phyloP scores from a whole-genome alignment of 441 rosid species.

The Raphanus hybrid region DNA sequence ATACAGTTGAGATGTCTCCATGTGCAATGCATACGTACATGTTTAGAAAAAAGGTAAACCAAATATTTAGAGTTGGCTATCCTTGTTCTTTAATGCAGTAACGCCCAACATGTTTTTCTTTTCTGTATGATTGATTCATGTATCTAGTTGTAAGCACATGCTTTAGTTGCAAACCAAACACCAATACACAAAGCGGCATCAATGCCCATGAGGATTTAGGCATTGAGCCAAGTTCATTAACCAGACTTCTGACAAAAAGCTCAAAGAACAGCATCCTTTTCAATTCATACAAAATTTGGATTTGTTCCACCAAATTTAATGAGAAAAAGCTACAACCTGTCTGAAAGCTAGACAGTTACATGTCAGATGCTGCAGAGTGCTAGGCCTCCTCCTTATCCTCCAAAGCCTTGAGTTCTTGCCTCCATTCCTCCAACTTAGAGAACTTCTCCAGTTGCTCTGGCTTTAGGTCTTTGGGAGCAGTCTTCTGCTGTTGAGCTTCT shows the following conservation, averaged over 20 bases:
- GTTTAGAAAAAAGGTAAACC: no score
- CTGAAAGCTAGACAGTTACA: slow-evolving; percentile 4
- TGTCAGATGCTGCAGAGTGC: slow-evolving; percentile 21
- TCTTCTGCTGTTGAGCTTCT: slow-evolving; percentile 86
- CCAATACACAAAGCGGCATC: neutral
- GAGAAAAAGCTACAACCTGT: slow-evolving; percentile 41
- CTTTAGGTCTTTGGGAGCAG: slow-evolving; percentile 55
- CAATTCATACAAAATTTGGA: neutral
- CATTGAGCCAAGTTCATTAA: slow-evolving; percentile 4
- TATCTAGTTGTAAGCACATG: neutral
- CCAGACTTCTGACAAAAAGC: neutral
- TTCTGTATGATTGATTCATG: no score
- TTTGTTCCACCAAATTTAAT: neutral
- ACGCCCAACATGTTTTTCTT: no score
- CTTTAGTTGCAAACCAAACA: neutral
- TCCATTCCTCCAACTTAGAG: slow-evolving; percentile 54
- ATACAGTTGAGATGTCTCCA: no score
- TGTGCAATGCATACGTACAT: no score
- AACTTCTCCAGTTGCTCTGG: slow-evolving; percentile 80
- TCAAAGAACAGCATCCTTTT: neutral
- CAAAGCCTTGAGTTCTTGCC: slow-evolving; percentile 73
- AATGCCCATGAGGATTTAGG: neutral
- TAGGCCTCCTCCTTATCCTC: slow-evolving; percentile 58
- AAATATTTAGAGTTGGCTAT: no score
- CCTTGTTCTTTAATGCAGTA: no score